Percentiles rank a stretch among this genome's conserved stretches.
phyloP scores from a whole-genome alignment of 2,329 filamentous ascomycete genomes.

The Aspergillus fructus region DNA sequence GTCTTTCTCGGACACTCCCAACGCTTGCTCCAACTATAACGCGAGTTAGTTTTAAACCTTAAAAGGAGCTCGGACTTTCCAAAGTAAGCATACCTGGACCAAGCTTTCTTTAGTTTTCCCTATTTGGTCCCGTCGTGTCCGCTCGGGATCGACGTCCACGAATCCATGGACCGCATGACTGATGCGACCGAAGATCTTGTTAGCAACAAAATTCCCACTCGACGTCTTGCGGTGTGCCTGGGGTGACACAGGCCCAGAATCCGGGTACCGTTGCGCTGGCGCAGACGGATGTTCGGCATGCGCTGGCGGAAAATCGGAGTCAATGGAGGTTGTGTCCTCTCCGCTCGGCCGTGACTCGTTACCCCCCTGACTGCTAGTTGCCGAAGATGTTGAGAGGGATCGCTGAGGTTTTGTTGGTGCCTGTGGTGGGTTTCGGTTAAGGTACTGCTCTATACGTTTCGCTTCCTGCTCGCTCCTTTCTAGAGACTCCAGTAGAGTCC shows the following conservation, averaged over 20 bases:
- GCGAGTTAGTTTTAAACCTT: conserved; percentile 7
- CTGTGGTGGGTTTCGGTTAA: conserved; percentile 61
- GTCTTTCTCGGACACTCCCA: conserved; percentile 83
- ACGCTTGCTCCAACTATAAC: conserved; percentile 79
- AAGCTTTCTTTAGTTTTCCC: conserved; percentile 93
- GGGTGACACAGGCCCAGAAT: conserved; percentile 27
- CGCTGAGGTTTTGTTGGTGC: conserved; percentile 56
- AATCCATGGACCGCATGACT: conserved; percentile 95
- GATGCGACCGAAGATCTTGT: conserved; percentile 88
- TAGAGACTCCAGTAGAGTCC: conserved; percentile 75
- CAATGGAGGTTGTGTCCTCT: conserved; percentile 85
- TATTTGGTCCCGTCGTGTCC: conserved; percentile 87
- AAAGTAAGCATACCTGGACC: conserved; percentile 48
- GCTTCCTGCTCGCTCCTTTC: conserved; percentile 92
- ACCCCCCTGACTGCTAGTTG: conserved; percentile 39
- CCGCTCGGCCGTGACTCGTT: conserved; percentile 58
- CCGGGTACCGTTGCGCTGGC: conserved; percentile 49
- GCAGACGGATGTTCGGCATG: conserved; percentile 79
- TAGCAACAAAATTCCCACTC: conserved; percentile 89
- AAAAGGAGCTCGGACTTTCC: not conserved
- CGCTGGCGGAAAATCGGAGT: conserved; percentile 92
- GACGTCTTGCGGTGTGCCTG: conserved; percentile 73
- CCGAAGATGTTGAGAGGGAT: conserved; percentile 60
- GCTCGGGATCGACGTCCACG: conserved; percentile 91
- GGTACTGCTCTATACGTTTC: conserved; percentile 87